These are phyloP conservation scores for Lachnellula arida DNA, from an alignment of 2,329 filamentous ascomycete genomes.

Conservation along the genomic window DNA sequence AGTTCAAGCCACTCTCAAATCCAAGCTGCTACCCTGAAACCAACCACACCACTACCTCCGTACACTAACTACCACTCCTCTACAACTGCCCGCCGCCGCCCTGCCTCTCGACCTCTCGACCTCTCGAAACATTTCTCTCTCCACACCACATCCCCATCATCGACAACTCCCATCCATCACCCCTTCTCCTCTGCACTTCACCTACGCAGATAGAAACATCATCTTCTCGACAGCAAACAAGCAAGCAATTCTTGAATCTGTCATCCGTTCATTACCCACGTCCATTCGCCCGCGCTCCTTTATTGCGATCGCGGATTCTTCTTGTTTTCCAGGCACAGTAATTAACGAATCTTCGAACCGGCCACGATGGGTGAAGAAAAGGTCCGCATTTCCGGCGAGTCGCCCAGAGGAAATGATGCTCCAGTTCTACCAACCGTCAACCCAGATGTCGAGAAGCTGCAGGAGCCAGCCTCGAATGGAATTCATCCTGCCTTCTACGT, in stretches of 20 bases:
- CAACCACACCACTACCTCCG: too few species aligned
- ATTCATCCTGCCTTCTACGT: slow-evolving; percentile 74
- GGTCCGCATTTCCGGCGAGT: slow-evolving; percentile 75
- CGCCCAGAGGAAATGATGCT: slow-evolving; percentile 51
- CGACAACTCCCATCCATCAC: neutral
- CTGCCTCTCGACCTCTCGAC: neutral
- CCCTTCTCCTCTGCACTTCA: neutral
- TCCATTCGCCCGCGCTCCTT: slow-evolving; percentile 11
- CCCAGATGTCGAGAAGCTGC: slow-evolving; percentile 57
- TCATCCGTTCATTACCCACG: slow-evolving; percentile 13
- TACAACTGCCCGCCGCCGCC: neutral
- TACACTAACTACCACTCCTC: too few species aligned
- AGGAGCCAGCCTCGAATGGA: slow-evolving; percentile 41
- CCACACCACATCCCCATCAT: neutral
- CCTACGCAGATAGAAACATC: neutral
- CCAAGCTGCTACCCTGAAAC: too few species aligned
- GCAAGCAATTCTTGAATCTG: neutral
- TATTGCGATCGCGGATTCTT: slow-evolving; percentile 15
- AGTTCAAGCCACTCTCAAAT: too few species aligned
- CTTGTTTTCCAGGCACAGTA: slow-evolving; percentile 15
- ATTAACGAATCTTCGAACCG: slow-evolving; percentile 12
- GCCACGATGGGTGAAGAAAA: slow-evolving; percentile 70
- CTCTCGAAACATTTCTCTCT: neutral
- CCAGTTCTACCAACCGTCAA: slow-evolving; percentile 77
- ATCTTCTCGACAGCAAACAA: neutral